Base-by-base conservation (phyloP, 768 basidiomycete species). In the Lactifluus volemus region DNA sequence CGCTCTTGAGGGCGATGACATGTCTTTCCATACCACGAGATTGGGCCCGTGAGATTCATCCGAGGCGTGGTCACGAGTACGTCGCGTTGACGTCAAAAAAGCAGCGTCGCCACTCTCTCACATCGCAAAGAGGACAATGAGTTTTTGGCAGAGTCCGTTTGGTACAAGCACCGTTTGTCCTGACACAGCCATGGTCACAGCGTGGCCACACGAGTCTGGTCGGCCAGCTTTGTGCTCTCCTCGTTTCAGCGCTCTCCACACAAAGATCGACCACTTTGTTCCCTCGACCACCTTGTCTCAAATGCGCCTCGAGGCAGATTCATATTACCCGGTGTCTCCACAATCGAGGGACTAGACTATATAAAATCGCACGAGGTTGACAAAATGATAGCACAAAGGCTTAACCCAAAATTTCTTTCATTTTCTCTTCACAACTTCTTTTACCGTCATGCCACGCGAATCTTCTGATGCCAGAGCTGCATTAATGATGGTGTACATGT, bases 391-490 rank as follows among this genome's bases (percentile, higher is more conserved):
- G 47, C 49, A 53, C 55, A 57, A 48, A 45, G 17, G 15, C 21
- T 4, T 25, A 4, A 12, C 11, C 41, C 49, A 30, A 10, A 10
- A 39, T 11, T 44, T 47, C 21, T 21, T 14, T 21, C 32, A 8
- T 47, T n/a, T n/a, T 4, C 49, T 8, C 54, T 41, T 58, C 38
- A 49, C 62, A 25, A 55, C 60, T 34, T 21, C n/a, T 50, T 12
- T 61, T 19, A 42, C 55, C 38, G 67, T 68, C 68, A 56, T 64
- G 49, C 59, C 59, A 36, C 64, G 60, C 45, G 66, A 74, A 55
- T 67, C 75, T 53, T 70, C 74, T 38, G 75, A 75, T 60, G 74
- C 74, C 17, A 69, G 71, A 39, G 64, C 69, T 49, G 74, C 75
- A 30, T 58, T 75, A 41, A 67, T 69, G 65, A 65, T 66, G 49